Base-by-base conservation (phyloP, 2,329 filamentous ascomycete genomes). In the Madurella mycetomatis region DNA sequence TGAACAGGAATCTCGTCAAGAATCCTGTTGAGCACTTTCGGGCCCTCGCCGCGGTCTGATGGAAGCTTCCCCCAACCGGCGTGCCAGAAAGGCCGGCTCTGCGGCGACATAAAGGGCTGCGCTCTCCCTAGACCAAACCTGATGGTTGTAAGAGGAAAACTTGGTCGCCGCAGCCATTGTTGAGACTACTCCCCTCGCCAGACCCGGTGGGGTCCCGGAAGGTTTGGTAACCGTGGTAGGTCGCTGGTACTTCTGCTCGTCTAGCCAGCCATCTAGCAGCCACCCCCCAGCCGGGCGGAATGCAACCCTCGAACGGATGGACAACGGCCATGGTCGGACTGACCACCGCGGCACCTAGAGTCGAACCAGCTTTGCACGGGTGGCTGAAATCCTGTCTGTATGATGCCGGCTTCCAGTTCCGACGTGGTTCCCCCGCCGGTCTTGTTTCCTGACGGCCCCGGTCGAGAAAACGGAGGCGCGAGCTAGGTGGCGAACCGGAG, bases 81-180 rank as follows among this genome's bases (percentile, higher is more conserved):
- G 9, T 16, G 13, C 12, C 18, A 15, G 32, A 40, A 34, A n/a
- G 13, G 9, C 15, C 11, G 7, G 2, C 18, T 7, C 4, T 19
- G 34, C 4, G 8, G 45, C 8, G 15, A 32, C 51, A 57, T 59
- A 59, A 61, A 61, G 47, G 49, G 46, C 44, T 45, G 41, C 17
- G 41, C 49, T 37, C 42, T 51, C 52, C 47, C 39, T 41, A 7
- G 41, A n/a, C 43, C 31, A 53, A 31, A 47, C 17, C 15, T 19
- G 37, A 25, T 54, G 45, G 61, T 52, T 62, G 56, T 58, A 62
- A 42, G 60, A 60, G 55, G 58, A 54, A 61, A 63, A 55, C 39
- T 58, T 51, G 16, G 41, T 50, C 31, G 13, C 19, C 4, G 44
- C 53, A 37, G 47, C 41, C 34, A 47, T 42, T 32, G 39, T 50